Conservation (phyloP, 2,329 filamentous ascomycete species). For the Sporothrix brasiliensis region DNA sequence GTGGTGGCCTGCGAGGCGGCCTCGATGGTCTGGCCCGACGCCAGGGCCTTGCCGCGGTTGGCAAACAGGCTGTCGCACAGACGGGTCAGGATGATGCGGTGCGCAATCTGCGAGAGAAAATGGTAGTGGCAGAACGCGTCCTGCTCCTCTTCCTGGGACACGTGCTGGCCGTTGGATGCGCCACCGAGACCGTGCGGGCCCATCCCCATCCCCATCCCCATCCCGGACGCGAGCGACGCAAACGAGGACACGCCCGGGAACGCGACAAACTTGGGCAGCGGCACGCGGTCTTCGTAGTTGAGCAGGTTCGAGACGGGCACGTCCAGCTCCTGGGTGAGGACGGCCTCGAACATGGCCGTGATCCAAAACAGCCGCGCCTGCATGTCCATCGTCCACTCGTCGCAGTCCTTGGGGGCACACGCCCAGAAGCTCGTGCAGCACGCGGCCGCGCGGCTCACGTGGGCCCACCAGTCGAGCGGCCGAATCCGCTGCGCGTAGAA, state of each 20-base stretch:
- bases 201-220: neutral
- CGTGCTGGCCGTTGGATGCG: neutral
- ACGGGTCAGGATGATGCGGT: slow-evolving; percentile 58
- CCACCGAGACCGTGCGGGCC: too few species aligned
- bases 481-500: slow-evolving; percentile 54
- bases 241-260: slow-evolving; percentile 34
- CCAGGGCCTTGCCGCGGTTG: slow-evolving; percentile 35
- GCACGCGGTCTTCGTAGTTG: slow-evolving; percentile 55
- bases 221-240: slow-evolving; percentile 13
- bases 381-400: slow-evolving; percentile 60
- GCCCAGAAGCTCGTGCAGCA: slow-evolving; percentile 54
- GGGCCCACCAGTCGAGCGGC: slow-evolving; percentile 57
- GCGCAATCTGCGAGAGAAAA: slow-evolving; percentile 59
- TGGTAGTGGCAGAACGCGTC: slow-evolving; percentile 61
- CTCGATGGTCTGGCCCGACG: slow-evolving; percentile 24
- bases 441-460: slow-evolving; percentile 54
- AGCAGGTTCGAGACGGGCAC: slow-evolving; percentile 55
- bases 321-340: slow-evolving; percentile 57
- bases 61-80: slow-evolving; percentile 50
- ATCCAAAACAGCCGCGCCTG: slow-evolving; percentile 59
- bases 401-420: slow-evolving; percentile 50
- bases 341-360: slow-evolving; percentile 58
- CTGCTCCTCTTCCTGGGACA: slow-evolving; percentile 30
- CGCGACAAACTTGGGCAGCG: slow-evolving; percentile 53
- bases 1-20: slow-evolving; percentile 29